Base-by-base conservation (phyloP, 2,329 filamentous ascomycete species). In the Ophiostoma perfectum region DNA sequence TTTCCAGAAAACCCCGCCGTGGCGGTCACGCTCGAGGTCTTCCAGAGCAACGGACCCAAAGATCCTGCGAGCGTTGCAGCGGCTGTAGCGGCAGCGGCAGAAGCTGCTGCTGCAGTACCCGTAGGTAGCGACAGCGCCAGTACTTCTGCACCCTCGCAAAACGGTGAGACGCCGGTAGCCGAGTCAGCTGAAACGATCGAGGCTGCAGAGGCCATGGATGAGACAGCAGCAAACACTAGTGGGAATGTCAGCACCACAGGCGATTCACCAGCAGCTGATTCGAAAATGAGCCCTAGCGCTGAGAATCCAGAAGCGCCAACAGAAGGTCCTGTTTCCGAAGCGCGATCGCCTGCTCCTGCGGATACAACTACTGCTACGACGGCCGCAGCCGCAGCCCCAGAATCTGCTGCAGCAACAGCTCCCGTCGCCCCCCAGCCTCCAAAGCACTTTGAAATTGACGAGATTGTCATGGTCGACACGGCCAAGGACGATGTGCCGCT, bases 401-500 rank as follows among this genome's bases (percentile, higher is more conserved):
- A 55, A 18, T 5, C 49, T 11, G 27, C 49, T 0, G 18, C 49
- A 12, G 62, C 65, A 36, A 64, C 77, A 78, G 58, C 72, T 76
- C 66, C 78, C 38, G 75, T 77, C 44, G 76, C 78, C 70, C 75
- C 79, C 36, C 55, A 67, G n/a, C 66, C 70, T 44, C 67, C 70
- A 63, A 70, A 71, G 39, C 69, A 72, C 27, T 72, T 70, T 69
- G 69, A 72, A 63, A 47, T 70, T 9, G 72, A 69, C 58, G 72
- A 72, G 65, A 76, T 80, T 52, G 80, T 86, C 70, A 85, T 89
- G 79, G 82, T 89, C 55, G 86, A 89, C 71, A 84, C 83, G 70
- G 84, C 87, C 60, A 82, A 80, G 58, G 86, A 88, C 71, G 86
- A 89, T 69, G 79, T 89, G 5, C 83, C 86, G 1, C 78, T 77